Conservation (phyloP, 257 asterid species). For the Vinca minor region DNA sequence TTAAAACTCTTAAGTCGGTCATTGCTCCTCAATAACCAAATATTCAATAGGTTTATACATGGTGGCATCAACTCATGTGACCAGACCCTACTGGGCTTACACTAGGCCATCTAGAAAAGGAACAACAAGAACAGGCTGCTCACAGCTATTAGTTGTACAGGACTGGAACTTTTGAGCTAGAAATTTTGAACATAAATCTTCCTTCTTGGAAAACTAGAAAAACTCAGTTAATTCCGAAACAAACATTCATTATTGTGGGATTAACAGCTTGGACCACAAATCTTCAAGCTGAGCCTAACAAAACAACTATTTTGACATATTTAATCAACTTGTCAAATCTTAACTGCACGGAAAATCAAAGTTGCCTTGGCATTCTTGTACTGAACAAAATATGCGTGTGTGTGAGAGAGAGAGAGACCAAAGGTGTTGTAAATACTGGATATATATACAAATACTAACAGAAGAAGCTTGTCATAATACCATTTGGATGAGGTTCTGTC, state of each 20-base stretch:
- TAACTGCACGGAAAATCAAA: background rate
- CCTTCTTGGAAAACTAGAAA: background rate
- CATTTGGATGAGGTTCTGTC: constrained; percentile 98
- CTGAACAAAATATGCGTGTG: background rate
- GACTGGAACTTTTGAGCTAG: background rate
- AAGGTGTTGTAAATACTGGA: background rate
- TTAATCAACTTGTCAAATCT: background rate
- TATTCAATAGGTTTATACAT: background rate
- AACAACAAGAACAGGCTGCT: background rate
- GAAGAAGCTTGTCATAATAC: constrained; percentile 27
- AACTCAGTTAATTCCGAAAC: background rate
- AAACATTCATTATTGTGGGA: background rate
- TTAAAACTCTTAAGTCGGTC: background rate
- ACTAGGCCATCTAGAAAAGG: background rate
- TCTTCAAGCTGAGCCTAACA: background rate
- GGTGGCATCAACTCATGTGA: background rate
- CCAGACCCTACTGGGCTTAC: background rate
- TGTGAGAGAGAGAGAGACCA: background rate
- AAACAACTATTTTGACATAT: background rate
- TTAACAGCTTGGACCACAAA: background rate
- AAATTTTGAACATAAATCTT: too few relatives aligned
- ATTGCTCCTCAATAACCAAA: background rate
- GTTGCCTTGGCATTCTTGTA: constrained; percentile 5
- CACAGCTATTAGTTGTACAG: background rate
- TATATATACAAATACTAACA: background rate